A percentile compares a stretch with the other conserved stretches of the same genome.
These are phyloP conservation scores for Nakazawaea ambrosiae DNA, from an alignment of 805 yeast genomes.

Conservation along the genomic window DNA sequence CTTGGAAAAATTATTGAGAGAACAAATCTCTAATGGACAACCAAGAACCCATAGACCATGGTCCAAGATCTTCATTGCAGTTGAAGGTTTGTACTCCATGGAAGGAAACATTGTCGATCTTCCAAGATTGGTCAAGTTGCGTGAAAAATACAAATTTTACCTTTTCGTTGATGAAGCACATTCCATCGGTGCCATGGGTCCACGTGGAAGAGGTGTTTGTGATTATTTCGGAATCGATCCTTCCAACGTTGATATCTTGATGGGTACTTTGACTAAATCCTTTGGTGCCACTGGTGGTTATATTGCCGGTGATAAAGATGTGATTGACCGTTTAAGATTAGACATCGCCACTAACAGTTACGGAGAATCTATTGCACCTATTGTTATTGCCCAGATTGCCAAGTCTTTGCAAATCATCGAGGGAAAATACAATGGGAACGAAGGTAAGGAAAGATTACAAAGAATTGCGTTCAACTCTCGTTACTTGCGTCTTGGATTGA, in stretches of 20 bases:
- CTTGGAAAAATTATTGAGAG: slow-evolving; percentile 71
- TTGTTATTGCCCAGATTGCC: slow-evolving; percentile 82
- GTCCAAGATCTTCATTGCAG: slow-evolving; percentile 78
- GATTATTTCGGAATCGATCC: slow-evolving; percentile 86
- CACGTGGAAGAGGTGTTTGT: slow-evolving; percentile 89
- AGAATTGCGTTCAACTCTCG: slow-evolving; percentile 95
- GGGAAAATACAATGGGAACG: slow-evolving; percentile 85
- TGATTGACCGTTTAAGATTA: slow-evolving; percentile 70
- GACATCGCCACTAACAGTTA: slow-evolving; percentile 67
- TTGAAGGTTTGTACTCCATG: slow-evolving; percentile 91
- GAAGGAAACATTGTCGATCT: slow-evolving; percentile 86
- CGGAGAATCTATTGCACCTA: slow-evolving; percentile 86
- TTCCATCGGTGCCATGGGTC: slow-evolving; percentile 98
- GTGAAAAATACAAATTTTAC: slow-evolving; percentile 81
- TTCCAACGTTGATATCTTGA: slow-evolving; percentile 68
- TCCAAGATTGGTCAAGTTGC: slow-evolving; percentile 65
- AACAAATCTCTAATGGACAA: slow-evolving; percentile 88
- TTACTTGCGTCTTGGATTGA: slow-evolving; percentile 83
- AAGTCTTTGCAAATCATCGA: slow-evolving; percentile 71
- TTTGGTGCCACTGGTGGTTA: slow-evolving; percentile 99
- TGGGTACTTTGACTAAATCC: slow-evolving; percentile 97
- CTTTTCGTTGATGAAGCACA: slow-evolving; percentile 96
- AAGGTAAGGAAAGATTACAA: slow-evolving; percentile 84
- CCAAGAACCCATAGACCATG: slow-evolving; percentile 95
- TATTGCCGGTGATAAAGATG: slow-evolving; percentile 64